Percentiles rank a stretch among this genome's conserved stretches.
Conservation (phyloP, 2,329 filamentous ascomycete species). For the Phyllosticta paracitricarpa region DNA sequence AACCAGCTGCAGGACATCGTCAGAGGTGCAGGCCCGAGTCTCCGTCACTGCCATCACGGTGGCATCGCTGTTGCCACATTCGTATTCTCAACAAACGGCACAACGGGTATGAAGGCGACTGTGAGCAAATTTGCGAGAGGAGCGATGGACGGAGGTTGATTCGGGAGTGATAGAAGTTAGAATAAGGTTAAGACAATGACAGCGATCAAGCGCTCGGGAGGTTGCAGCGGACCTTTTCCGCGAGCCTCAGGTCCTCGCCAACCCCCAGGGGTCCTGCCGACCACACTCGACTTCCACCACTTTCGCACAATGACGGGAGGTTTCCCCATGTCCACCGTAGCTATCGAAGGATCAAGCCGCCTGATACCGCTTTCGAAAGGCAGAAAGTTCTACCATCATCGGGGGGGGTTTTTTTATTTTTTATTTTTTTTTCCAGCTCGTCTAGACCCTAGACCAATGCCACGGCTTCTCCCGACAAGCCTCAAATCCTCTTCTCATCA, state of each 20-base stretch:
- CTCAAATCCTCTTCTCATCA: neutral
- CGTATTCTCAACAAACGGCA: neutral
- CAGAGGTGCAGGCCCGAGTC: neutral
- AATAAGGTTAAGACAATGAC: neutral
- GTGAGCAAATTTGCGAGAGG: neutral
- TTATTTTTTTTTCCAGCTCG: too few species aligned
- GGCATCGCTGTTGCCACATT: neutral
- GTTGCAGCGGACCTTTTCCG: neutral
- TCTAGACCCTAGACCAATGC: neutral
- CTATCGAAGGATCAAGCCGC: too few species aligned
- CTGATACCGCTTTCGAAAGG: too few species aligned
- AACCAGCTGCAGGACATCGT: neutral
- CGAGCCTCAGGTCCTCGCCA: neutral
- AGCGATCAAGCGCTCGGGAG: neutral
- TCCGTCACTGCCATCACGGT: neutral
- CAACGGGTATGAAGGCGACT: neutral
- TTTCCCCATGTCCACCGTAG: too few species aligned
- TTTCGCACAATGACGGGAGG: too few species aligned
- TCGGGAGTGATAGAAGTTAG: neutral
- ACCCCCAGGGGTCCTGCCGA: neutral
- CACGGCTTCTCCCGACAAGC: neutral
- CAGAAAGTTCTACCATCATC: too few species aligned
- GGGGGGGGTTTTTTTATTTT: too few species aligned
- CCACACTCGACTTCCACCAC: neutral
- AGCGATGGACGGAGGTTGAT: neutral